Percentiles rank a stretch among this genome's conserved stretches.
These are phyloP conservation scores for Symmetrospora coprosmae DNA, from an alignment of 768 basidiomycete species.

Conservation along the genomic window DNA sequence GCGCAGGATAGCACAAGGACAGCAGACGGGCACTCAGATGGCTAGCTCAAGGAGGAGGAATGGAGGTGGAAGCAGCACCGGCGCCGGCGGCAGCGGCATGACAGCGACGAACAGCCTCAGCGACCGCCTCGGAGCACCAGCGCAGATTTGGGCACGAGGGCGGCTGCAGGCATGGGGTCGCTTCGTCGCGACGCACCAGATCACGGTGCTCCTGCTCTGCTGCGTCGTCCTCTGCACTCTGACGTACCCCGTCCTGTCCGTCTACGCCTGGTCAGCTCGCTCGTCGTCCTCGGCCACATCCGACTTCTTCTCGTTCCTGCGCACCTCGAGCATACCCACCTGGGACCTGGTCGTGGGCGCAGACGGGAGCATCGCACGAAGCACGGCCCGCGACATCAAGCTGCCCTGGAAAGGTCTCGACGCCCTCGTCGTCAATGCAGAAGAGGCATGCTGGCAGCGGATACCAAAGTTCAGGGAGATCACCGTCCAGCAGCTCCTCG, in stretches of 20 bases:
- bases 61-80: no score
- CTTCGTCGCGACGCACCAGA: conserved; percentile 21
- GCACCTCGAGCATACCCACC: conserved; percentile 9
- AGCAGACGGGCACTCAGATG: no score
- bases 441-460: conserved; percentile 20
- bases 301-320: background rate
- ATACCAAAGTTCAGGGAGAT: conserved; percentile 22
- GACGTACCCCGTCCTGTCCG: conserved; percentile 19
- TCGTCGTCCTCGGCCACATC: background rate
- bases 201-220: conserved; percentile 19
- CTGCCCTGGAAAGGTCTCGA: conserved; percentile 16
- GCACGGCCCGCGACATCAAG: conserved; percentile 10
- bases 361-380: conserved; percentile 6
- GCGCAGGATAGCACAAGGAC: no score
- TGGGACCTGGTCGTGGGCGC: conserved; percentile 7
- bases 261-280: conserved; percentile 19
- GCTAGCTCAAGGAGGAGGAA: no score
- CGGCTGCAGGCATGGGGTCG: conserved; percentile 12
- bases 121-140: no score
- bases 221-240: conserved; percentile 19
- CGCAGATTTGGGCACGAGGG: conserved; percentile 4
- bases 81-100: no score
- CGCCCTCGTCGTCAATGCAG: conserved; percentile 1
- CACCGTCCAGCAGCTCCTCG: conserved; percentile 12
- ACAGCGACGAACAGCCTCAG: no score